Evolutionary conservation across 306 rosid genomes (phyloP), one percentile per base, ranked within the genome.

Genomic region (Ammopiptanthus mongolicus): DNA sequence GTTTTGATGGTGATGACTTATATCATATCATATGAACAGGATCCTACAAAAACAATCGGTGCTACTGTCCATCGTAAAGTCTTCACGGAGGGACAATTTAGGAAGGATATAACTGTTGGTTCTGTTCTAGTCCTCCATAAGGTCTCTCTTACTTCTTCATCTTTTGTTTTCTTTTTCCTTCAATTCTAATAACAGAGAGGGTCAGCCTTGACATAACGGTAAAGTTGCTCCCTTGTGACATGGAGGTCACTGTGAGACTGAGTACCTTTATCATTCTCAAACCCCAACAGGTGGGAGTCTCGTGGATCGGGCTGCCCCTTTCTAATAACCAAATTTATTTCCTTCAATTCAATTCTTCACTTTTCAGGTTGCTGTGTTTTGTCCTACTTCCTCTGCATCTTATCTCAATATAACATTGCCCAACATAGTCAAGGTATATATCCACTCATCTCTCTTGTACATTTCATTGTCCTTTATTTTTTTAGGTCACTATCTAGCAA

Each of bases 11-110:
- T 64, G 67, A 34, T 17, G 34, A 6, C 48, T 18, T 21, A 11
- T 7, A 23, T 47, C 19, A 8, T 59, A 7, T 18, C 22, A 25
- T 25, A 25, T 15, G 50, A 33, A 19, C 92, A 94, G 98, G 98
- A 94, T 83, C 94, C 94, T 69, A 82, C 98, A 0, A 82, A 82
- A 65, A 78, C 84, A 58, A 50, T 87, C 23, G 80, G 69, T 42
- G 98, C 95, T 33, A 90, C 78, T 78, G 69, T 94, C 33, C 93
- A 91, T 80, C 96, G 53, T 67, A 85, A 84, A 78, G 91, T 85
- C 34, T 69, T 91, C 68, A 46, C 83, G 0, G 71, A 89, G 9
- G 81, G 83, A 53, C 83, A 75, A 57, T 74, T 81, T 65, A 70
- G 84, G 70, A 94, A 82, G 85, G 85, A 74, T 64, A 46, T 91